Evolutionary conservation across 2,329 filamentous ascomycete genomes (phyloP), one percentile per base, ranked within the genome.

Genomic region (Leptodontidium sp.): DNA sequence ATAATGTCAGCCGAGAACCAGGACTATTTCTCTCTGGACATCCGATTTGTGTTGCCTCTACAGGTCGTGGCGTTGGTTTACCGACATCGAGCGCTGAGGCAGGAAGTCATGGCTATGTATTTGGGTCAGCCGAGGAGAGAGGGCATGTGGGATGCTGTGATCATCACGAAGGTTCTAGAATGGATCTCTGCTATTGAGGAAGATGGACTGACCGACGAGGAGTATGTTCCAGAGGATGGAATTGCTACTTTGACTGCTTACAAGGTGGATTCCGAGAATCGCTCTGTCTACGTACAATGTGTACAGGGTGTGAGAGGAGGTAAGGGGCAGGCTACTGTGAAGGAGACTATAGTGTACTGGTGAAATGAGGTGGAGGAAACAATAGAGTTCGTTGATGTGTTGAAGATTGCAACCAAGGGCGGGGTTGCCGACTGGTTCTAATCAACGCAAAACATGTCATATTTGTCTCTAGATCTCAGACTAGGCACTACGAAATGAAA

Each of bases 181-280:
- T 71, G 70, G 70, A 40, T 70, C 17, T 40, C 61, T 2, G 63
- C 47, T 6, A 40, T 70, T 43, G 68, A 70, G 14, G 66, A 68
- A 29, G 64, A 38, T 11, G 58, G 35, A 24, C 35, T 45, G 26
- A 24, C 17, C 1, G 47, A 67, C 4, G 64, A 64, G n/a, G 65
- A 61, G 17, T 69, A 69, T 62, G 53, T 69, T 17, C 64, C 64
- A 12, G 61, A 67, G 32, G 59, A 67, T 14, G 11, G 47, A 4
- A n/a, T 58, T 21, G 61, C 49, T 14, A 49, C 50, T 12, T 11
- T 64, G 9, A 38, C 26, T 29, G 35, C 32, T 15, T 29, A 67
- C 8, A 59, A 67, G 49, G 35, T 65, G 11, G 43, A 65, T 61
- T 15, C 58, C 11, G 58, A 47, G 43, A 47, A n/a, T n/a, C 17